Percentiles rank a stretch among this genome's conserved stretches.
Conservation (phyloP, 768 basidiomycete species). For the Pleurotus tuber-regium region DNA sequence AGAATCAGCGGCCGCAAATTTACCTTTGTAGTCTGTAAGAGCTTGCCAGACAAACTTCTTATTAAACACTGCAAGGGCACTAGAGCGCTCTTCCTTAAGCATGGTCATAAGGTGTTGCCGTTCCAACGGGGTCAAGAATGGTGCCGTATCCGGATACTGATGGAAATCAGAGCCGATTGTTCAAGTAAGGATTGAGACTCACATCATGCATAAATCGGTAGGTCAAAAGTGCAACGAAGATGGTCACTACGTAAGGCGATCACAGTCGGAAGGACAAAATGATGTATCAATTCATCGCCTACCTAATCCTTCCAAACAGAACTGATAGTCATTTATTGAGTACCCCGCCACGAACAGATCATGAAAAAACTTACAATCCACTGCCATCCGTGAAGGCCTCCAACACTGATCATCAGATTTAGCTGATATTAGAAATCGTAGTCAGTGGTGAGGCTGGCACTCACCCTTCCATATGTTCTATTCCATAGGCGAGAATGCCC, state of each 20-base stretch:
- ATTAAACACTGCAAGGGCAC: conserved; percentile 29
- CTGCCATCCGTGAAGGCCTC: conserved; percentile 32
- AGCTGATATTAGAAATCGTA: not conserved
- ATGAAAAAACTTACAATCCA: conserved; percentile 32
- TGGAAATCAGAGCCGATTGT: not conserved
- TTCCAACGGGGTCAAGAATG: conserved; percentile 36
- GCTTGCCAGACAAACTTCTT: conserved; percentile 31
- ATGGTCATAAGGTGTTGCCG: conserved; percentile 24
- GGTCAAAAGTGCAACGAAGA: conserved; percentile 29
- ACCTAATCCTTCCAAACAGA: conserved; percentile 36
- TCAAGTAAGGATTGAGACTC: conserved; percentile 4
- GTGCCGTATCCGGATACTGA: conserved; percentile 42
- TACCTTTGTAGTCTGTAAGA: conserved; percentile 17
- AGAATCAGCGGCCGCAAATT: too few species aligned
- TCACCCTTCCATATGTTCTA: conserved; percentile 33
- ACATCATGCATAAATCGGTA: conserved; percentile 40
- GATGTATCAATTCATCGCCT: conserved; percentile 2
- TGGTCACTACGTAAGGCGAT: conserved; percentile 23
- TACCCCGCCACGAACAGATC: not conserved
- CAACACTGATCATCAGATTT: conserved; percentile 12
- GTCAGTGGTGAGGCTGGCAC: too few species aligned
- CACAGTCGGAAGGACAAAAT: not conserved
- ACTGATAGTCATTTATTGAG: conserved; percentile 18
- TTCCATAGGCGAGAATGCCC: conserved; percentile 37
- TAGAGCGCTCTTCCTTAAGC: conserved; percentile 23